Conservation (phyloP, 2,329 filamentous ascomycete species). For the Verticillium klebahnii region DNA sequence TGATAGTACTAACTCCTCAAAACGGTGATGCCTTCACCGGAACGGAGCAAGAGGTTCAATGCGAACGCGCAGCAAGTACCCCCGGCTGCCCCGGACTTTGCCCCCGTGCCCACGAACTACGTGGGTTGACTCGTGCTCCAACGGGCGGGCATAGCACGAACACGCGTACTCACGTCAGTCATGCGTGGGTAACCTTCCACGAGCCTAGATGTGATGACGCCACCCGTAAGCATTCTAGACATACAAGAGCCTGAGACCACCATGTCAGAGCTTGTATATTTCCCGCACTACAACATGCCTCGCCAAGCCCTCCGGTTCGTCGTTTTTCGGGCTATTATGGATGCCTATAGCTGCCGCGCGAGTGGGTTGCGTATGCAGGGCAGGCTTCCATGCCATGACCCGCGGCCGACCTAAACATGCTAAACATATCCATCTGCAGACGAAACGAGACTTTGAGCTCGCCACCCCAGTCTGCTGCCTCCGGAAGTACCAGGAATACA, state of each 20-base stretch:
- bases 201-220: background rate
- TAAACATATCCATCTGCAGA: background rate
- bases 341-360: background rate
- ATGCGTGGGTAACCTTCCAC: background rate
- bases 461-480: background rate
- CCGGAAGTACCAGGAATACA: background rate
- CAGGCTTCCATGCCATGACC: background rate
- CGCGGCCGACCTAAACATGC: background rate
- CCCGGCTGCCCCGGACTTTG: background rate
- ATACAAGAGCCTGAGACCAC: background rate
- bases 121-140: background rate
- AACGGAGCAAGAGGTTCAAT: background rate
- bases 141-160: background rate
- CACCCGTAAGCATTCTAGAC: background rate
- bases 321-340: background rate
- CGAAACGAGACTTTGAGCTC: background rate
- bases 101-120: background rate
- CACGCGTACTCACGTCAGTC: background rate
- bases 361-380: background rate
- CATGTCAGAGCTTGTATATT: background rate
- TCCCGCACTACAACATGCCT: background rate
- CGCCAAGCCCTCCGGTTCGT: background rate
- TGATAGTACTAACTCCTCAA: background rate
- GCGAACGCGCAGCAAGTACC: background rate
- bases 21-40: background rate